Conservation (phyloP, 2,329 filamentous ascomycete genomes). For the Chaetomiaceae sp. region DNA sequence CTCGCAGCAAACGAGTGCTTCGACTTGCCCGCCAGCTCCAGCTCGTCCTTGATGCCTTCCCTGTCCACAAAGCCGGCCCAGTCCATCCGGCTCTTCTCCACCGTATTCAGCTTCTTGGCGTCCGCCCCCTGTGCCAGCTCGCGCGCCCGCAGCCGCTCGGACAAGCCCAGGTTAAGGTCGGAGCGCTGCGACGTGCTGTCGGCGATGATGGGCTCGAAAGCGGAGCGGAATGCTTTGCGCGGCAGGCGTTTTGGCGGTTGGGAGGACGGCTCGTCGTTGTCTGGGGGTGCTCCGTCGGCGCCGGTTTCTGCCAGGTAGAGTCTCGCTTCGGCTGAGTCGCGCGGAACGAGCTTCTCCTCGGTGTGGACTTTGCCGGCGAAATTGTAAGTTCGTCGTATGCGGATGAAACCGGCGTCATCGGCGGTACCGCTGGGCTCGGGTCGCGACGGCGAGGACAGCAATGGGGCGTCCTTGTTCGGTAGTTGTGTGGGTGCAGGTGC, state of each 20-base stretch:
- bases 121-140: slow-evolving; percentile 38
- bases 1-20: slow-evolving; percentile 58
- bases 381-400: slow-evolving; percentile 66
- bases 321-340: slow-evolving; percentile 59
- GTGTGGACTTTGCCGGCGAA: slow-evolving; percentile 68
- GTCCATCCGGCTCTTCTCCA: slow-evolving; percentile 67
- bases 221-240: slow-evolving; percentile 53
- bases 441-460: slow-evolving; percentile 1
- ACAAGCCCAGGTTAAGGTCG: slow-evolving; percentile 54
- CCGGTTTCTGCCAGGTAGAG: slow-evolving; percentile 48
- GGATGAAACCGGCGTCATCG: slow-evolving; percentile 42
- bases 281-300: slow-evolving; percentile 20
- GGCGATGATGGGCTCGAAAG: slow-evolving; percentile 52
- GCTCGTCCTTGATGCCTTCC: slow-evolving; percentile 63
- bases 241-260: slow-evolving; percentile 38
- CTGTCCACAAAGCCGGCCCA: slow-evolving; percentile 68
- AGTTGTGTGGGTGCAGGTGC: slow-evolving; percentile 8
- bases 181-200: slow-evolving; percentile 40
- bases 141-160: slow-evolving; percentile 41
- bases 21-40: slow-evolving; percentile 57
- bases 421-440: slow-evolving; percentile 5
- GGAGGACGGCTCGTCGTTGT: slow-evolving; percentile 21
- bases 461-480: slow-evolving; percentile 19
- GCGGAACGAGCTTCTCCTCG: slow-evolving; percentile 63
- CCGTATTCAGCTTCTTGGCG: slow-evolving; percentile 61